Conservation (phyloP, 169 alveolate species). For the Cryptosporidium felis region DNA sequence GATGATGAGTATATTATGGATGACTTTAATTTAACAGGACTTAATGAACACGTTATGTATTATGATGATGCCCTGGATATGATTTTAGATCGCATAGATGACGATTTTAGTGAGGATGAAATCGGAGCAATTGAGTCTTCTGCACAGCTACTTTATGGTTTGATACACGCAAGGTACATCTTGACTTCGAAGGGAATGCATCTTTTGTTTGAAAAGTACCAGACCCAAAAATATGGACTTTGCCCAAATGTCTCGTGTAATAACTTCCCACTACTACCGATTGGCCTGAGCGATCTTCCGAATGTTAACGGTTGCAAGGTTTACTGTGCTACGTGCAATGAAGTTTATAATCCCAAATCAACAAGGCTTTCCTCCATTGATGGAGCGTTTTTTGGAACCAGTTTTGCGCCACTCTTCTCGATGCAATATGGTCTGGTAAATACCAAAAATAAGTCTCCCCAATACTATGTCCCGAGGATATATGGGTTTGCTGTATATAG, state of each 20-base stretch:
- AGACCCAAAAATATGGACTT: constrained; percentile 84
- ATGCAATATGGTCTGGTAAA: constrained; percentile 34
- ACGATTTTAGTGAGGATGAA: constrained; percentile 82
- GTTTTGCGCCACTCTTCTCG: constrained; percentile 87
- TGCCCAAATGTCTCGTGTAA: constrained; percentile 90
- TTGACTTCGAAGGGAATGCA: constrained; percentile 89
- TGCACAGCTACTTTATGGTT: constrained; percentile 90
- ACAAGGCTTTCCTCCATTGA: constrained; percentile 83
- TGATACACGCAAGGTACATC: constrained; percentile 89
- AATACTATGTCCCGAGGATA: constrained; percentile 59
- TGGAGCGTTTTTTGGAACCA: constrained; percentile 93
- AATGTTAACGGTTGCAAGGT: constrained; percentile 88
- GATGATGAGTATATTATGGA: constrained; percentile 94
- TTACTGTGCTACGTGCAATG: constrained; percentile 91
- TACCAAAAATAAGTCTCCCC: constrained; percentile 7
- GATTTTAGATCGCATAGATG: constrained; percentile 86
- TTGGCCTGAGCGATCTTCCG: constrained; percentile 89
- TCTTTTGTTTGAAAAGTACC: constrained; percentile 87
- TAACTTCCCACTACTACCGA: constrained; percentile 86
- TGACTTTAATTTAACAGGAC: constrained; percentile 90
- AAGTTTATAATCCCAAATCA: constrained; percentile 82
- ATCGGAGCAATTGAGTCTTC: constrained; percentile 83
- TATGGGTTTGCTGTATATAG: constrained; percentile 69
- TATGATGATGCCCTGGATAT: constrained; percentile 87
- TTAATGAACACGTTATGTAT: constrained; percentile 83